A percentile compares a stretch with the other conserved stretches of the same genome.
Evolutionary conservation across 495 filamentous ascomycete genomes (phyloP).

Genomic region (Evernia prunastri): DNA sequence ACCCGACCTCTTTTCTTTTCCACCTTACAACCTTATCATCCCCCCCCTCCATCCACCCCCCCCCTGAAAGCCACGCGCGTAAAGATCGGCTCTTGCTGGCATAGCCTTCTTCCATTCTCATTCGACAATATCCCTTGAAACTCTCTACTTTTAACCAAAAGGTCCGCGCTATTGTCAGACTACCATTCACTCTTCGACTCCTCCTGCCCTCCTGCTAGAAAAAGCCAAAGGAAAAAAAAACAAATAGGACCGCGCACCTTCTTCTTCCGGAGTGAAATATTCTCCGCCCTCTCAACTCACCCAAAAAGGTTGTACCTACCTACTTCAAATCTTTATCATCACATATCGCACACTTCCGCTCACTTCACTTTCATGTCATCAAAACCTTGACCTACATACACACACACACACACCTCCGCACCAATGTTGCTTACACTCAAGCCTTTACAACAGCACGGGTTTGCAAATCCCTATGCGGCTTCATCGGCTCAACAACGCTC

Average conservation of each 20-base stretch:
- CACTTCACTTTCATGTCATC: conserved; percentile 9
- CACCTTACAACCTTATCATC: conserved; percentile 4
- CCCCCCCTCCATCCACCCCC: no score
- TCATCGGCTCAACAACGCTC: conserved; percentile 33
- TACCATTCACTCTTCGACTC: conserved; percentile 10
- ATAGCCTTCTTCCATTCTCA: conserved; percentile 15
- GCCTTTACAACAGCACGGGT: conserved; percentile 36
- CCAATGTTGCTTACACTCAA: conserved; percentile 43
- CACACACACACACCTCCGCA: conserved; percentile 14
- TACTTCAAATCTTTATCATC: conserved; percentile 6
- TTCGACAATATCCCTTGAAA: conserved; percentile 1
- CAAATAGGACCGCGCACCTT: background rate
- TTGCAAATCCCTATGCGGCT: conserved; percentile 39
- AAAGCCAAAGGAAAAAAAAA: no score
- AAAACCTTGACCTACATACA: conserved; percentile 2
- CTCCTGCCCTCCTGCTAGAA: conserved; percentile 2
- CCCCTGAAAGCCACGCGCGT: conserved; percentile 17
- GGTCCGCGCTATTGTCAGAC: conserved; percentile 1
- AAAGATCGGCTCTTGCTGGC: conserved; percentile 17
- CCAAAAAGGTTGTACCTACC: conserved; percentile 17
- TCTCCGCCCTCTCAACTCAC: background rate
- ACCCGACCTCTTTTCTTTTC: background rate
- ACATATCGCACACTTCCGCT: conserved; percentile 6
- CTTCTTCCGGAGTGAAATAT: conserved; percentile 3
- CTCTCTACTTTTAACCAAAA: background rate